Evolutionary conservation across 345 rosid species (phyloP), one percentile per base, ranked within the genome.

Genomic region (Gossypium stocksii): DNA sequence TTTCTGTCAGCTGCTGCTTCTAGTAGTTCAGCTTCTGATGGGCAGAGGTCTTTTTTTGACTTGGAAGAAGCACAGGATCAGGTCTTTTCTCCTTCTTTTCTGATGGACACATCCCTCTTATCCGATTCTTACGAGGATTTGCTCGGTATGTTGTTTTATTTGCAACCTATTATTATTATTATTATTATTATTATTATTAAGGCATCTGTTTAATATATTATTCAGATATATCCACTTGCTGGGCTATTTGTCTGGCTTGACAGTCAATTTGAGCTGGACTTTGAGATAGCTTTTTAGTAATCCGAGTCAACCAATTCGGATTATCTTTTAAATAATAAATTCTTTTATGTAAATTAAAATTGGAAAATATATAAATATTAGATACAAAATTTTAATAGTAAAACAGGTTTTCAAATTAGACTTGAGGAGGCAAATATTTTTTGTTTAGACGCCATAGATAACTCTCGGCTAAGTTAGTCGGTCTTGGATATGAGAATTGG

Each of bases 41-140:
- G 85, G 34, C 93, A 81, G 14, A 85, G 82, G 67, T 86, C 86
- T 0, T 90, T 88, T 80, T 91, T 81, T 80, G 96, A 87, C 63
- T 74, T 86, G 74, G 93, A 93, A 61, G 97, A 87, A 74, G 59
- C 81, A 57, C 85, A 82, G 72, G 91, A 87, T 77, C 89, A 89
- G 86, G 98, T 89, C 62, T 90, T 91, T 78, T 95, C 99, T 9
- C 98, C 99, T 58, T 98, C 94, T 83, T 81, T 95, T 77, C 82
- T 95, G 49, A 84, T 91, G 89, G 98, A 93, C 70, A 79, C 93
- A 27, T 85, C 93, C 44, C 67, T 95, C 56, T 80, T 93, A 72
- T 78, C 89, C 2, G 98, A 91, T 79, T 52, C 92, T 48, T 93
- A 90, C 61, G 99, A 95, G 78, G 98, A 95, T 83, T 86, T 95